Percentiles rank a stretch among this genome's conserved stretches.
phyloP scores from a whole-genome alignment of 148 eudicot genomes.

The Arbutus unedo region DNA sequence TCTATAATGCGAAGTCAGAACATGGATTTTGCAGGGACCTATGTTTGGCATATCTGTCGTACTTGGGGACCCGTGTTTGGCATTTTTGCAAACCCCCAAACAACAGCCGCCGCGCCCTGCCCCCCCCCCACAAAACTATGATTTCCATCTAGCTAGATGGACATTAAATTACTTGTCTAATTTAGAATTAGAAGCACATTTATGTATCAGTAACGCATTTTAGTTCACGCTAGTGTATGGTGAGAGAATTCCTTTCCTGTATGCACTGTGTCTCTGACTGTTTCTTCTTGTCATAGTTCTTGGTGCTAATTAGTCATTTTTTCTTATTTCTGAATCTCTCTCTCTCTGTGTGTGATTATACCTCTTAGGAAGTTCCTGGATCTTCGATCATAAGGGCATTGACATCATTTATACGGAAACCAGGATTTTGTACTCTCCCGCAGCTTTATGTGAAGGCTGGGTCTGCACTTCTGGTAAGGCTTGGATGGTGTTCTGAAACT shows the following conservation, averaged over 20 bases:
- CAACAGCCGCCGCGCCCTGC: too few relatives aligned
- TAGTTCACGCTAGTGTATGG: not conserved
- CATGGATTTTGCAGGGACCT: not conserved
- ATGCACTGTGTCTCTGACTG: not conserved
- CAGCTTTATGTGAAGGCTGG: conserved; percentile 72
- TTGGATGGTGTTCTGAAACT: not conserved
- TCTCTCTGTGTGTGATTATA: not conserved
- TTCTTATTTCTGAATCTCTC: not conserved
- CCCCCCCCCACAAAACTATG: too few relatives aligned
- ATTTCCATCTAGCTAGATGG: too few relatives aligned
- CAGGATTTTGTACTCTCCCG: conserved; percentile 63
- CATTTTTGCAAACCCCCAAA: too few relatives aligned
- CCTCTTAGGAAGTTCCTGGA: conserved; percentile 68
- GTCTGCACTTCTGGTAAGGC: conserved; percentile 61
- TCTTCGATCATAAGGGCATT: conserved; percentile 50
- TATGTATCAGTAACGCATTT: not conserved
- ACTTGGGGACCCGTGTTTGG: too few relatives aligned
- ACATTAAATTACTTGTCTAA: not conserved
- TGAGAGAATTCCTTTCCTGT: conserved; percentile 1
- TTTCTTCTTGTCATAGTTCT: not conserved
- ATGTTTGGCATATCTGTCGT: too few relatives aligned
- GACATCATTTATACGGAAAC: conserved; percentile 54
- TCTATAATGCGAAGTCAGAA: not conserved
- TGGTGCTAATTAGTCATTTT: not conserved
- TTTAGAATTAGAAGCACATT: not conserved